Base-by-base conservation (phyloP, 2,329 filamentous ascomycete genomes). In the Beauveria bassiana region DNA sequence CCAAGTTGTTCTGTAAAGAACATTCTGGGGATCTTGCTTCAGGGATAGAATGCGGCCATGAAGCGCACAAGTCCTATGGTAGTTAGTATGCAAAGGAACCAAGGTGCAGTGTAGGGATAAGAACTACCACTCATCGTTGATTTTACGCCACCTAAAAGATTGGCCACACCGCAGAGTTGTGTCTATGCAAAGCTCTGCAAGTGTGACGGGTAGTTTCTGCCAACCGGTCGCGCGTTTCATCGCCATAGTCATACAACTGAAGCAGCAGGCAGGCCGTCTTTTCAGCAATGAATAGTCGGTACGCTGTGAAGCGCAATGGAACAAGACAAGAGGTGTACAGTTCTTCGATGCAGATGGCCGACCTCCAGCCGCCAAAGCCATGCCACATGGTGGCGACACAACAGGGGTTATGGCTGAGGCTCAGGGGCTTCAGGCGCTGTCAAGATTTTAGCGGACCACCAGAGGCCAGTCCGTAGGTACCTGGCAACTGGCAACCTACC, bases 141-240 rank as follows among this genome's bases (percentile, higher is more conserved):
- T 85, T 71, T 93, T 92, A 64, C 88, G 88, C 95, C 95, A 99
- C 78, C 93, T 87, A 69, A 99, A 99, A 0, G 93, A 96, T 73
- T 99, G 95, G 3, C 95, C 95, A 72, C 95, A 99, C 64, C 93
- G 87, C 40, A 99, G 79, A 0, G 92, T 96, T 0, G 93, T 99
- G 69, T 96, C 91, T 66, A 99, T 92, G 72, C 91, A 97, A 4
- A 99, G 83, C 72, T 99, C 95, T 4, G 87, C 84, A 40, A 96
- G 77, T 64, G 81, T 89, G 46, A 97, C 78, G 26, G 95, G 92
- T 67, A 99, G 77, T 77, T 90, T 96, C 66, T 86, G 86, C 95
- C 95, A 99, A 71, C 91, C 89, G 18, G 87, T 81, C n/a, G 85
- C 78, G 34, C 80, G 81, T 54, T 73, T 73, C 54, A 74, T 61